phyloP scores from a whole-genome alignment of 768 basidiomycete genomes.

The Podaxis pistillaris region DNA sequence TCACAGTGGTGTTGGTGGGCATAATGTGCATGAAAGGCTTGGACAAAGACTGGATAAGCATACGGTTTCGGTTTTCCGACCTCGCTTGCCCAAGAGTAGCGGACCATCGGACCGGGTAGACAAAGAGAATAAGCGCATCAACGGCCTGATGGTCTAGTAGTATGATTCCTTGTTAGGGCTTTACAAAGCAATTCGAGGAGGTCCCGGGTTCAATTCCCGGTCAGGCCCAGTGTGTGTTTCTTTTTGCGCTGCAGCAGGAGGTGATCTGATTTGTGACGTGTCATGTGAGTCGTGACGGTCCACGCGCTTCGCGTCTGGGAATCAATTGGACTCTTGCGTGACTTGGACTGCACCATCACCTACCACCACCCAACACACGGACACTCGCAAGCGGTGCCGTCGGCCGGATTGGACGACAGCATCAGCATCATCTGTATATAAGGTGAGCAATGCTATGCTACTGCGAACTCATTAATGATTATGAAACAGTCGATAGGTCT shows the following conservation, averaged over 20 bases:
- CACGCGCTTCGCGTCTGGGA: neutral
- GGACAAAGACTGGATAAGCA: too few relatives aligned
- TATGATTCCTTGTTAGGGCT: conserved; percentile 5
- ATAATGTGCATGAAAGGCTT: too few relatives aligned
- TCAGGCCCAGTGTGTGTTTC: conserved; percentile 47
- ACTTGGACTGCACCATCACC: neutral
- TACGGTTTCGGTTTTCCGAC: too few relatives aligned
- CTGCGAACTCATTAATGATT: neutral
- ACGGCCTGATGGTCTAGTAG: conserved; percentile 7
- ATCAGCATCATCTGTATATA: conserved; percentile 1
- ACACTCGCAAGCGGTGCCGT: neutral
- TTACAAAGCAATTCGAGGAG: conserved; percentile 51
- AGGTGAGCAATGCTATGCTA: conserved; percentile 1
- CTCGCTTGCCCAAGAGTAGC: too few relatives aligned
- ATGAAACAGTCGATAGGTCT: neutral
- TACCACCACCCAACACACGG: neutral
- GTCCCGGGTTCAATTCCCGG: conserved; percentile 87
- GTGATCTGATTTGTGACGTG: neutral
- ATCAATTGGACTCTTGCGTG: neutral
- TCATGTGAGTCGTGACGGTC: neutral
- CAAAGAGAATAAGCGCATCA: conserved; percentile 1
- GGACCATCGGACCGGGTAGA: too few relatives aligned
- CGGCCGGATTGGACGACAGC: neutral
- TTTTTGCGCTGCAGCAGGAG: neutral
- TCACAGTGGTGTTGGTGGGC: conserved; percentile 22